A percentile compares a stretch with the other conserved stretches of the same genome.
These are phyloP conservation scores for Globisporangium camurandrum DNA, from an alignment of 352 stramenopile genomes.

Conservation along the genomic window DNA sequence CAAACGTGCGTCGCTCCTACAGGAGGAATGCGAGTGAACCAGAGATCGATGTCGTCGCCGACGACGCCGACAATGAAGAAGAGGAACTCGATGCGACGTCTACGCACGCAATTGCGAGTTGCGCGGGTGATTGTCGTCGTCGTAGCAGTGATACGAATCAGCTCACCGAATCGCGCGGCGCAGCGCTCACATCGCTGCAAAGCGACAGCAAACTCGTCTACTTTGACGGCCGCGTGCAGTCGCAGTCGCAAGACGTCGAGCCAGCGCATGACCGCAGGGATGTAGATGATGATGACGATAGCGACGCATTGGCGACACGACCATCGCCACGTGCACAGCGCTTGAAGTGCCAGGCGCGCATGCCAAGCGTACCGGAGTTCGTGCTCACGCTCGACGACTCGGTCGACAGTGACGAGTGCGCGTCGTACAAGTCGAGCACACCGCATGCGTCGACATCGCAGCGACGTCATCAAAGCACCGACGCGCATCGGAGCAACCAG, in stretches of 20 bases:
- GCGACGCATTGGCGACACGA: no score
- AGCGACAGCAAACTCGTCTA: slow-evolving; percentile 59
- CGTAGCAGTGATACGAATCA: no score
- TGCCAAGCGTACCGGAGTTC: background rate
- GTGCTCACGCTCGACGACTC: slow-evolving; percentile 6
- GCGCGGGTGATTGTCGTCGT: background rate
- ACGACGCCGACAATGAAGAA: no score
- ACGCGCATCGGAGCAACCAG: background rate
- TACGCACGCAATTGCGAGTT: background rate
- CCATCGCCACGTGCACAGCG: no score
- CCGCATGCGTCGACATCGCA: no score
- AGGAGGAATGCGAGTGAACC: no score
- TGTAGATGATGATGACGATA: background rate
- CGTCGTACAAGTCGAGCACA: no score
- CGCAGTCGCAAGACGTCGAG: background rate
- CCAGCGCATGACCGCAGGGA: background rate
- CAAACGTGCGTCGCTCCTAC: no score
- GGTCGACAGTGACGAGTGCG: slow-evolving; percentile 1
- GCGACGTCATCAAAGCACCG: no score
- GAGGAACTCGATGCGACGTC: no score
- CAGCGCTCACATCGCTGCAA: slow-evolving; percentile 18
- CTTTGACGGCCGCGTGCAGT: slow-evolving; percentile 26
- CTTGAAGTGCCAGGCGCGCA: background rate
- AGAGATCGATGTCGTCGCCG: no score
- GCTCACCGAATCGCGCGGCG: no score